Evolutionary conservation across 768 basidiomycete genomes (phyloP).

Genomic region (Mycena maculata): DNA sequence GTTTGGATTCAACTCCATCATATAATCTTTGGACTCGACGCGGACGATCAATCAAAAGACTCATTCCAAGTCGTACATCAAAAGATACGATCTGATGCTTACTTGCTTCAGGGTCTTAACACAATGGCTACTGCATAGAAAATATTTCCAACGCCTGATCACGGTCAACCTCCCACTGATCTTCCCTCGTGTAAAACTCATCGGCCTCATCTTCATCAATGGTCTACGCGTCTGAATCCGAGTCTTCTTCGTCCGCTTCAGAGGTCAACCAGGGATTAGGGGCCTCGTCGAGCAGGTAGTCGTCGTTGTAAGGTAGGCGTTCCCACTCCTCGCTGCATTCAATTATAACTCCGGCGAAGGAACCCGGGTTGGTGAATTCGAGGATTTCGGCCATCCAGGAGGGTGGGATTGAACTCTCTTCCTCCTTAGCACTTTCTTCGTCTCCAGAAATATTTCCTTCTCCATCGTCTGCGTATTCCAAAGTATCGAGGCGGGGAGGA

Average conservation of each 20-base stretch:
- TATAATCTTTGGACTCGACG: too few relatives aligned
- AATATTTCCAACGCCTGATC: constrained; percentile 12
- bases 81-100: too few relatives aligned
- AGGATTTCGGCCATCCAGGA: not conserved
- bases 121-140: not conserved
- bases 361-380: constrained; percentile 4
- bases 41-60: too few relatives aligned
- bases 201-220: not conserved
- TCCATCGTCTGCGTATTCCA: not conserved
- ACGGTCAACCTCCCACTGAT: constrained; percentile 4
- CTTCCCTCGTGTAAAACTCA: not conserved
- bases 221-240: constrained; percentile 2
- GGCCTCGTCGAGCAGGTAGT: too few relatives aligned
- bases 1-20: too few relatives aligned
- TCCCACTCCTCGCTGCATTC: too few relatives aligned
- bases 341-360: not conserved
- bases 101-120: too few relatives aligned
- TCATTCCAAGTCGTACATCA: too few relatives aligned
- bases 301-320: too few relatives aligned
- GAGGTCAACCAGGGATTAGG: too few relatives aligned
- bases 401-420: too few relatives aligned
- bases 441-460: not conserved
- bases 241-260: constrained; percentile 1
- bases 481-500: not conserved
- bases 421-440: not conserved